Base-by-base conservation (phyloP, 2,329 filamentous ascomycete species). In the Pseudopyricularia cyperi region DNA sequence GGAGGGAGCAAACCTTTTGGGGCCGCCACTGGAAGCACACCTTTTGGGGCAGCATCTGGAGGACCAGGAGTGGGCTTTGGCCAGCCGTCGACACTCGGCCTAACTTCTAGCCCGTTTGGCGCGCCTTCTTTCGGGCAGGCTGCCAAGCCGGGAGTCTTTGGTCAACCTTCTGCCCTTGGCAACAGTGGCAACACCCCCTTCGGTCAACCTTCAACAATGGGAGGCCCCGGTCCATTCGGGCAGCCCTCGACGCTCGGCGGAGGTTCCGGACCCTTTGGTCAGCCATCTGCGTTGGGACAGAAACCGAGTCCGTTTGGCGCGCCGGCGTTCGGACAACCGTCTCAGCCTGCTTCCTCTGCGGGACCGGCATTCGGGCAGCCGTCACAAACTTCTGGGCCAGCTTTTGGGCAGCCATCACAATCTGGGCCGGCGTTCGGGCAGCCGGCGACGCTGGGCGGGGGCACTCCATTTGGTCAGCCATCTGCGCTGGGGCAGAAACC, bases 81-180 rank as follows among this genome's bases (percentile, higher is more conserved):
- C 1, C 71, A 74, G 52, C 65, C 72, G 26, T 60, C 66, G 5
- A 55, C 61, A 0, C 56, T 68, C 32, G 66, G 66, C 50, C 57
- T 61, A 53, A 58, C 57, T 24, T 48, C 62, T 11, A 68, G 63
- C 48, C 60, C 66, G 1, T 79, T 80, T 55, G 70, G 73, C 2
- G 68, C 75, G 34, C 60, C 68, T 11, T 63, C 71, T 9, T 63
- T 63, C 44, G 57, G 69, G 1, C 67, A 74, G 52, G 58, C 69
- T 11, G 65, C 72, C 7, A 68, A 70, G 51, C 60, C 65, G 37
- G 59, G 61, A 24, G 52, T 7, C 8, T 71, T 72, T 52, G 68
- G 68, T 5, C 66, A 68, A 51, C 51, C 62, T 24, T 60, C 68
- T 28, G 39, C 48, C 24, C 34, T 50, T 33, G 46, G 7, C 52